phyloP scores from a whole-genome alignment of 495 filamentous ascomycete species.

The Penicillium manginii region DNA sequence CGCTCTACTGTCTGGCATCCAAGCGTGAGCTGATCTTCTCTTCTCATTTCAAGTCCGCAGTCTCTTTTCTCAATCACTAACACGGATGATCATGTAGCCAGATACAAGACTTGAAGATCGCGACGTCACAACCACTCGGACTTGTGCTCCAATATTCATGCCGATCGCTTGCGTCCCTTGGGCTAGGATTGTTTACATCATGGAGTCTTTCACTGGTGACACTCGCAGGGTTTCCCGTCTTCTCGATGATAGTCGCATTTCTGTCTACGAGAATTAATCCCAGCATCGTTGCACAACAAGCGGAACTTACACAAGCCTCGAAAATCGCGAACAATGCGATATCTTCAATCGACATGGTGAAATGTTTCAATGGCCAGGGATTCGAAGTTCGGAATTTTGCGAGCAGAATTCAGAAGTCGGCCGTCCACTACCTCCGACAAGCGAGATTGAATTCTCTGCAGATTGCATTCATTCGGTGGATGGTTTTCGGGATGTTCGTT shows the following conservation, averaged over 20 bases:
- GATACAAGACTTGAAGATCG: slow-evolving; percentile 78
- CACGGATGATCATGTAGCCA: slow-evolving; percentile 56
- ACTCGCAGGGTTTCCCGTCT: slow-evolving; percentile 72
- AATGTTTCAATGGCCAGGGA: slow-evolving; percentile 79
- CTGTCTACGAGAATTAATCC: slow-evolving; percentile 64
- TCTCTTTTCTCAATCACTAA: background rate
- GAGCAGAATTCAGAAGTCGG: slow-evolving; percentile 59
- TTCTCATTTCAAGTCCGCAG: background rate
- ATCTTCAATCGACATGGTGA: slow-evolving; percentile 80
- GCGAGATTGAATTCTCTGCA: slow-evolving; percentile 70
- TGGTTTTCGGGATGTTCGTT: slow-evolving; percentile 81
- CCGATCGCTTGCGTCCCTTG: slow-evolving; percentile 63
- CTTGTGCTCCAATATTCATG: slow-evolving; percentile 64
- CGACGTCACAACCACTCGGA: slow-evolving; percentile 78
- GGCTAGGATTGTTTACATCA: slow-evolving; percentile 73
- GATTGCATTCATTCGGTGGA: slow-evolving; percentile 70
- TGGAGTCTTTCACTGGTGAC: slow-evolving; percentile 88
- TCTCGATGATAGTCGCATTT: slow-evolving; percentile 59
- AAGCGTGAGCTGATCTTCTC: slow-evolving; percentile 57
- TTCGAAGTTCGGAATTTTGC: slow-evolving; percentile 70
- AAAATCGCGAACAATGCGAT: slow-evolving; percentile 73
- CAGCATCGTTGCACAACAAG: slow-evolving; percentile 70
- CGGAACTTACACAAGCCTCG: slow-evolving; percentile 68
- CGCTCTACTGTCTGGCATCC: slow-evolving; percentile 68
- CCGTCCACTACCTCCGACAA: slow-evolving; percentile 66